A percentile compares a stretch with the other conserved stretches of the same genome.
phyloP scores from a whole-genome alignment of 2,329 filamentous ascomycete species.

The Penicillium corylophilum region DNA sequence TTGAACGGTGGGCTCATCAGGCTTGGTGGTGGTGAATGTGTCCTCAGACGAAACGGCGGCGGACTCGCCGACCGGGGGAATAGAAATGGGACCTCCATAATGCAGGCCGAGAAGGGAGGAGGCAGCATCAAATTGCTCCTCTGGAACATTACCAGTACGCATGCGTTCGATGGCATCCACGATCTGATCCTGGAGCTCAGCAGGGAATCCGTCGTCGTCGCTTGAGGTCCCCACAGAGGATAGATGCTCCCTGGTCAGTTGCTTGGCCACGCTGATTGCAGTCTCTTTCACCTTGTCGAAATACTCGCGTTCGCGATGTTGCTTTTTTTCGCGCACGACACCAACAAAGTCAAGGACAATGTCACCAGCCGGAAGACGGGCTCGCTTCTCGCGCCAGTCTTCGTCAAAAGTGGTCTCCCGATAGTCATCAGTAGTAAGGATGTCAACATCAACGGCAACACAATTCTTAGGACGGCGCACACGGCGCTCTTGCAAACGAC shows the following conservation, averaged over 20 bases:
- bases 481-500: constrained; percentile 45
- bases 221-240: not conserved
- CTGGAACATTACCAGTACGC: constrained; percentile 2
- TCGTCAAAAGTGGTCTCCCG: constrained; percentile 19
- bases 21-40: not conserved
- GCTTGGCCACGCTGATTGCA: constrained; percentile 8
- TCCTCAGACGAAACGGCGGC: not conserved
- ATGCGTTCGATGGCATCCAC: constrained; percentile 6
- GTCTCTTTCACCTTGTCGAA: constrained; percentile 8
- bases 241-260: constrained; percentile 11
- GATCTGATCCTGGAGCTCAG: not conserved
- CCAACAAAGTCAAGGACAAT: constrained; percentile 19
- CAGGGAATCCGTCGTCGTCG: not conserved
- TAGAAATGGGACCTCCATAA: not conserved
- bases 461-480: constrained; percentile 32
- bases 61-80: constrained; percentile 2
- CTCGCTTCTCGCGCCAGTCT: constrained; percentile 19
- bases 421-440: constrained; percentile 12
- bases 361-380: constrained; percentile 15
- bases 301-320: constrained; percentile 3
- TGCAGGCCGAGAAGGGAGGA: constrained; percentile 13
- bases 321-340: constrained; percentile 13
- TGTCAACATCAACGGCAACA: constrained; percentile 14
- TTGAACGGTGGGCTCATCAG: not conserved
- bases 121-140: constrained; percentile 14